A percentile compares a stretch with the other conserved stretches of the same genome.
Evolutionary conservation across 2,329 filamentous ascomycete genomes (phyloP).

Genomic region (Fusarium sp.): DNA sequence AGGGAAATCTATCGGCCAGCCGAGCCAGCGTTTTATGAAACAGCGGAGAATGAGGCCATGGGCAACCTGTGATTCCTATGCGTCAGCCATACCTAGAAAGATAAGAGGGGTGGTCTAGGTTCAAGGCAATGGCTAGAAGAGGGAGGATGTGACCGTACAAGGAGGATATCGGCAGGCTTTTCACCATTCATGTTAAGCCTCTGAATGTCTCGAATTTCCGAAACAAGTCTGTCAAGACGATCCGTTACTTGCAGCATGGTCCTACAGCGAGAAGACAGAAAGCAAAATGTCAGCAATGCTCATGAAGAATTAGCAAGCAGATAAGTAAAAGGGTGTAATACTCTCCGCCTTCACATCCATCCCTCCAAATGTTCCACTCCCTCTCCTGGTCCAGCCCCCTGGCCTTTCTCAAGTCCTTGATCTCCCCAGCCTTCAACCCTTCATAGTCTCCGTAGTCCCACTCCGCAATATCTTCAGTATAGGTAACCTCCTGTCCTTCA

Average conservation of each 20-base stretch:
- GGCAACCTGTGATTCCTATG: slow-evolving; percentile 44
- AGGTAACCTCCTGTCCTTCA: slow-evolving; percentile 48
- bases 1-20: slow-evolving; percentile 54
- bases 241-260: slow-evolving; percentile 52
- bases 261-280: slow-evolving; percentile 33
- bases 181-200: slow-evolving; percentile 54
- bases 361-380: slow-evolving; percentile 68
- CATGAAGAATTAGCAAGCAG: background rate
- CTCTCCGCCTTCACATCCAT: slow-evolving; percentile 70
- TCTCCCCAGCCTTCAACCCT: slow-evolving; percentile 65
- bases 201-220: slow-evolving; percentile 55
- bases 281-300: background rate
- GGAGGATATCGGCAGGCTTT: slow-evolving; percentile 52
- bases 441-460: slow-evolving; percentile 76
- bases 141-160: slow-evolving; percentile 33
- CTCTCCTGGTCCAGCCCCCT: slow-evolving; percentile 58
- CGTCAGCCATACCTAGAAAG: background rate
- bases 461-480: slow-evolving; percentile 66
- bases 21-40: slow-evolving; percentile 61
- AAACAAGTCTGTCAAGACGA: slow-evolving; percentile 57
- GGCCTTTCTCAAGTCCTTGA: slow-evolving; percentile 58
- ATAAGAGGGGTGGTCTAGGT: background rate
- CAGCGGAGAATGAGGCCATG: slow-evolving; percentile 60
- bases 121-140: no score
- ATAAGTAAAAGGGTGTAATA: slow-evolving; percentile 42